phyloP scores from a whole-genome alignment of 179 eudicot species.

The Gypsophila paniculata region DNA sequence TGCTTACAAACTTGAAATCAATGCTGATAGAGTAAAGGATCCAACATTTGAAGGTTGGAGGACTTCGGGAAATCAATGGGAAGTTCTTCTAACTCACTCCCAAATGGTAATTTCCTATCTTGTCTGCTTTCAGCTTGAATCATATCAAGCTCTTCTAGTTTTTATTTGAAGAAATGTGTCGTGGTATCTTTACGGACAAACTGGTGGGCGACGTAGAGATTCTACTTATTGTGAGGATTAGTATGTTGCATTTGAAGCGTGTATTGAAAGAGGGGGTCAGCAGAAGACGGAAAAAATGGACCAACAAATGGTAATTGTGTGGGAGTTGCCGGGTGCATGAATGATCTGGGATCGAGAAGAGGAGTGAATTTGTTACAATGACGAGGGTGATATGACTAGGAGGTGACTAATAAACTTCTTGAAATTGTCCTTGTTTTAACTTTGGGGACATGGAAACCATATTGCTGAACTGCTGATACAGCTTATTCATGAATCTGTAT shows the following conservation, averaged over 20 bases:
- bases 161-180: background rate
- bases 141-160: slow-evolving; percentile 3
- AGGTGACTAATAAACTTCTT: background rate
- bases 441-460: background rate
- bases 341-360: background rate
- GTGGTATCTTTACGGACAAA: background rate
- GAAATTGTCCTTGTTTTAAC: background rate
- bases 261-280: background rate
- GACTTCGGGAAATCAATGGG: slow-evolving; percentile 48
- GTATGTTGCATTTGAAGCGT: background rate
- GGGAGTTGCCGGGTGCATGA: background rate
- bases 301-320: background rate
- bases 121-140: slow-evolving; percentile 2
- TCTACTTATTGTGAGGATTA: background rate
- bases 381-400: background rate
- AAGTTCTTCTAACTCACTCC: slow-evolving; percentile 74
- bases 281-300: background rate
- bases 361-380: background rate
- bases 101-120: slow-evolving; percentile 69
- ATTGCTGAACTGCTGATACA: background rate
- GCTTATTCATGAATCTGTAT: background rate
- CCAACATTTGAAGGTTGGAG: slow-evolving; percentile 74
- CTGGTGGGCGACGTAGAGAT: too few relatives aligned
- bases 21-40: slow-evolving; percentile 36
- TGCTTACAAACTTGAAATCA: slow-evolving; percentile 66